Evolutionary conservation across 768 basidiomycete species (phyloP).

Genomic region (Lactarius pseudohatsudake): DNA sequence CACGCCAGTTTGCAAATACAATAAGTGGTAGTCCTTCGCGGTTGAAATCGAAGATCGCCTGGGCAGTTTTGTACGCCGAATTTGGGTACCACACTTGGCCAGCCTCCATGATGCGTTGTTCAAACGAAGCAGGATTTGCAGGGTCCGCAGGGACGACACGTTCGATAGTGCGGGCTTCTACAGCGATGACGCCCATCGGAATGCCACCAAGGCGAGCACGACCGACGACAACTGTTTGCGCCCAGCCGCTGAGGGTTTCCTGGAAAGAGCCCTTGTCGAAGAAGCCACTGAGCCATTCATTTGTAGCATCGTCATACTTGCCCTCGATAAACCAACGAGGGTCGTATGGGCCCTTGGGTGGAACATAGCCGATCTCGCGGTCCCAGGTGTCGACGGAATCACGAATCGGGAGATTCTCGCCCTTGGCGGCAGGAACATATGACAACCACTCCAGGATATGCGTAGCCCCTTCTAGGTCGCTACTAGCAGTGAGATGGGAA

Average conservation of each 20-base stretch:
- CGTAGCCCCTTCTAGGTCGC: constrained; percentile 92
- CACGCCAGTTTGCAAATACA: constrained; percentile 99
- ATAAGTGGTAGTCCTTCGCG: constrained; percentile 95
- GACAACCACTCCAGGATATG: constrained; percentile 95
- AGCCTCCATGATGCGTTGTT: constrained; percentile 99
- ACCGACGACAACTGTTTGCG: constrained; percentile 97
- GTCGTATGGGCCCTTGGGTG: constrained; percentile 94
- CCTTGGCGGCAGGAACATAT: constrained; percentile 84
- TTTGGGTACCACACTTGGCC: constrained; percentile 99
- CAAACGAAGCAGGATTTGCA: constrained; percentile 93
- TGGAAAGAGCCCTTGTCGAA: constrained; percentile 98
- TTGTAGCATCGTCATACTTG: constrained; percentile 78
- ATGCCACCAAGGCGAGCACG: constrained; percentile 96
- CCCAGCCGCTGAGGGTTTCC: constrained; percentile 98
- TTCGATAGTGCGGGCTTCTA: constrained; percentile 96
- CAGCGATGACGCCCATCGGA: constrained; percentile 96
- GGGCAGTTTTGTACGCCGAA: constrained; percentile 98
- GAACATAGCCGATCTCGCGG: constrained; percentile 84
- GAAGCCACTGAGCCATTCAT: constrained; percentile 84
- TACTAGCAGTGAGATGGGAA: constrained; percentile 91
- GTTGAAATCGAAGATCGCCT: constrained; percentile 98
- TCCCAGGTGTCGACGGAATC: constrained; percentile 81
- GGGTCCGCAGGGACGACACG: constrained; percentile 96
- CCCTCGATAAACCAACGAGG: constrained; percentile 98
- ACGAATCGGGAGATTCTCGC: constrained; percentile 76